A percentile compares a stretch with the other conserved stretches of the same genome.
Evolutionary conservation across 306 rosid genomes (phyloP).

Genomic region (Fagus crenata): DNA sequence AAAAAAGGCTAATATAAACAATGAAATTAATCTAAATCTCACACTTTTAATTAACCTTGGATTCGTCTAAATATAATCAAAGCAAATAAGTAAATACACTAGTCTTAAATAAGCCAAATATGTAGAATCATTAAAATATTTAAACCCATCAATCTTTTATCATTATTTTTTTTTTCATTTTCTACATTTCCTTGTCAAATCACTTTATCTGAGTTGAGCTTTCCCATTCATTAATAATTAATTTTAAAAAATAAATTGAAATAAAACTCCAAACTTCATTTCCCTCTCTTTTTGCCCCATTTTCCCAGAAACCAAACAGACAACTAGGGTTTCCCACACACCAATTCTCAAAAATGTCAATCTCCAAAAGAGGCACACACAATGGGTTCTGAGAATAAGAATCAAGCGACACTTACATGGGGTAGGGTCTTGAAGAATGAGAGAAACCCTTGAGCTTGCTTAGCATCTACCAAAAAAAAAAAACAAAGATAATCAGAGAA

Average conservation of each 20-base stretch:
- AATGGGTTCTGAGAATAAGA: slow-evolving; percentile 8
- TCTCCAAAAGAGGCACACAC: neutral
- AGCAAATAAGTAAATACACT: neutral
- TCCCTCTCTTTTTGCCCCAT: slow-evolving; percentile 4
- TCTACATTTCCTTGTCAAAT: slow-evolving; percentile 4
- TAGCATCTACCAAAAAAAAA: slow-evolving; percentile 56
- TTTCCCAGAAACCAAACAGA: slow-evolving; percentile 12
- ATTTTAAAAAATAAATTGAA: neutral
- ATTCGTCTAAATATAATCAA: neutral
- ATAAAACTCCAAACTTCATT: neutral
- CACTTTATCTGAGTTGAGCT: neutral
- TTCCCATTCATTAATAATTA: neutral
- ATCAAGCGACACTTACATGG: slow-evolving; percentile 45
- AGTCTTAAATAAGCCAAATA: neutral
- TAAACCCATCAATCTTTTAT: neutral
- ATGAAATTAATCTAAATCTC: neutral
- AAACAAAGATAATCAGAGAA: slow-evolving; percentile 1
- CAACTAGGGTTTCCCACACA: neutral
- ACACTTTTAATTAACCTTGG: neutral
- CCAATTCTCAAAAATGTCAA: slow-evolving; percentile 3
- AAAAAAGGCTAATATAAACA: neutral
- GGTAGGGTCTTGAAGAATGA: slow-evolving; percentile 88
- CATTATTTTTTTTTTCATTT: neutral
- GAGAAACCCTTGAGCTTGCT: slow-evolving; percentile 94
- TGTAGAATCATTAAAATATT: too few relatives aligned